These are phyloP conservation scores for Picea glauca DNA, from an alignment of 75 land plant genomes.

Conservation along the genomic window DNA sequence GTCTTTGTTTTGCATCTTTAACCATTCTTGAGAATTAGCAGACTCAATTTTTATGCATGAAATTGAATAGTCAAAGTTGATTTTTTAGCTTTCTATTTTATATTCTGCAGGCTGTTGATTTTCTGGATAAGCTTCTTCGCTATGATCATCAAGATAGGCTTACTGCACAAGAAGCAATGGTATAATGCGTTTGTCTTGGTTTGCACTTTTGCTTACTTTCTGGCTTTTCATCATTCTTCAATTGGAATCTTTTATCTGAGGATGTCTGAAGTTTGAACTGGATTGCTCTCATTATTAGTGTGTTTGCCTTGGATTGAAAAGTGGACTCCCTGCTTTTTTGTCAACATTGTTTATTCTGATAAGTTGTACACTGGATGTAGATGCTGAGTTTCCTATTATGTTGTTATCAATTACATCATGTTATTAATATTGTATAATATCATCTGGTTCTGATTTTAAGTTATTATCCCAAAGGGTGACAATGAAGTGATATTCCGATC, in stretches of 20 bases:
- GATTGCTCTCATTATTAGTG: too few species aligned
- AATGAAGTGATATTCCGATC: too few species aligned
- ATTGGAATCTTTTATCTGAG: not conserved
- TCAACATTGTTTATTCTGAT: too few species aligned
- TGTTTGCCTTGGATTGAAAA: too few species aligned
- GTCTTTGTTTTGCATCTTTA: not conserved
- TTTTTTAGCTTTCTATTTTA: not conserved
- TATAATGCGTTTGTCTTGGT: not conserved
- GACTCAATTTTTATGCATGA: not conserved
- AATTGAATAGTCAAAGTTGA: not conserved
- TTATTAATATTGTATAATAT: too few species aligned
- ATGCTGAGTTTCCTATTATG: too few species aligned
- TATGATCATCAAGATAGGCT: conserved; percentile 95
- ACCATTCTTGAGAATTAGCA: not conserved
- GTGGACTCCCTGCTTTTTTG: too few species aligned
- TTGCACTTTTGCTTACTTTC: not conserved
- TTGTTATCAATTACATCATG: too few species aligned
- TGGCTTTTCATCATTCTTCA: not conserved
- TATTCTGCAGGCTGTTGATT: conserved; percentile 78
- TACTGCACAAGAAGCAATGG: conserved; percentile 94
- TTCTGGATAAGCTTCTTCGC: conserved; percentile 91
- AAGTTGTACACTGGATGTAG: too few species aligned
- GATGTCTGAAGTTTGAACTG: too few species aligned
- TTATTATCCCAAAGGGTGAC: too few species aligned
- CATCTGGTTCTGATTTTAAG: too few species aligned